Evolutionary conservation across 2,329 filamentous ascomycete genomes (phyloP), one percentile per base, ranked within the genome.

Genomic region (Diplodia scrobiculata): DNA sequence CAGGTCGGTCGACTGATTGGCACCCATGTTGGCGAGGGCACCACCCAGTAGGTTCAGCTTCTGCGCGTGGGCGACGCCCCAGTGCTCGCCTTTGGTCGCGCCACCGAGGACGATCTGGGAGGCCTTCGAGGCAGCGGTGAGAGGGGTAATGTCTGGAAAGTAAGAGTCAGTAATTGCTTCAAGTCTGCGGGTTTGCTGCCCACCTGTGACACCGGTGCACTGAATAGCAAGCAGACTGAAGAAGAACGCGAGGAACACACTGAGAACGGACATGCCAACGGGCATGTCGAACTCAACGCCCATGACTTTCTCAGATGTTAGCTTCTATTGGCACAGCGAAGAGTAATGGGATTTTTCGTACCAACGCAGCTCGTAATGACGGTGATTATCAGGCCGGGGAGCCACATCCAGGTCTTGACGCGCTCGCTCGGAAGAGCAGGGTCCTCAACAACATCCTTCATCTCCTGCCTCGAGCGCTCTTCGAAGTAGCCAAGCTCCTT

Each of bases 81-180:
- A 84, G 69, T 82, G 78, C 66, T 84, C 79, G 68, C 83, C 81
- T 47, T 82, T 82, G 41, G 87, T 89, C 34, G 87, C 86, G 60
- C 84, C 87, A 69, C 87, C 87, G 54, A 88, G 86, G 65, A 90
- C 82, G 66, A 90, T 84, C 78, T 90, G 88, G 1, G 86, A 88
- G 4, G 87, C 87, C 77, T 90, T 90, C 69, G 87, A 83, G 0
- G 86, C 86, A 3, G 88, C 86, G 2, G 87, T 89, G 2, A 90
- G 79, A 0, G 88, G 88, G 0, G 87, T 87, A 70, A 84, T 84
- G 70, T 88, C 85, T 17, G 41, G 41, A 19, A 45, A n/a, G 3
- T 45, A 6, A 9, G 17, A 45, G 7, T 45, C 17, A 45, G 41
- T 13, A 1, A 19, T 7, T 19, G 5, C n/a, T 19, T 19, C 9